Base-by-base conservation (phyloP, 495 filamentous ascomycete species). In the Lophium mytilinum region DNA sequence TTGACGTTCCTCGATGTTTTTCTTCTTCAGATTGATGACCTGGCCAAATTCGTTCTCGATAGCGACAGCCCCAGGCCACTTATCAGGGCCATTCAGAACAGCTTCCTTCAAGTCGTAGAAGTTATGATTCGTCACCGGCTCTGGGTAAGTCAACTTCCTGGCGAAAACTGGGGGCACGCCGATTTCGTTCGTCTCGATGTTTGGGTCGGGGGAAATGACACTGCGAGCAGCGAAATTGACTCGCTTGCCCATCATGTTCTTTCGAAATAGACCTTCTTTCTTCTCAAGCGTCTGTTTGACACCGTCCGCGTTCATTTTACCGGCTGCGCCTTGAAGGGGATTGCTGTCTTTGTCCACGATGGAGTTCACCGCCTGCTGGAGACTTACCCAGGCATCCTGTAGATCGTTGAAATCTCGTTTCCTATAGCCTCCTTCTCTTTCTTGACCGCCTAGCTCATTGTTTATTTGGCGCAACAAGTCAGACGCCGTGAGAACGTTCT, bases 201-300 rank as follows among this genome's bases (percentile, higher is more conserved):
- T 97, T 4, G 94, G 94, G 69, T 99, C 94, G 1, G 94, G 93
- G 33, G 92, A 96, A 60, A 99, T 99, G 63, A 99, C 94, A 78
- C 86, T 93, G 69, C 94, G 86, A 51, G 94, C 94, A 54, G 94
- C 94, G 69, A 90, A 96, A 72, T 99, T 97, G 70, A 99, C 94
- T 74, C 94, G 88, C 76, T 99, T 99, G 47, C 94, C 94, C 94
- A 99, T 99, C 92, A 99, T 97, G 75, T 99, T 95, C 79, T 92
- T 97, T 63, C 94, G 79, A 77, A 99, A 97, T 47, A 99, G 74
- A 46, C 94, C 94, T 67, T 99, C 94, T 72, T 99, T 99, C 79
- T 97, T 97, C 72, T 99, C 94, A 14, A 99, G 79, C 65, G 89
- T 86, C 66, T 99, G 94, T 72, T 97, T 99, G 71, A 99, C 94